phyloP scores from a whole-genome alignment of 352 stramenopile species.

The Pythium biforme region DNA sequence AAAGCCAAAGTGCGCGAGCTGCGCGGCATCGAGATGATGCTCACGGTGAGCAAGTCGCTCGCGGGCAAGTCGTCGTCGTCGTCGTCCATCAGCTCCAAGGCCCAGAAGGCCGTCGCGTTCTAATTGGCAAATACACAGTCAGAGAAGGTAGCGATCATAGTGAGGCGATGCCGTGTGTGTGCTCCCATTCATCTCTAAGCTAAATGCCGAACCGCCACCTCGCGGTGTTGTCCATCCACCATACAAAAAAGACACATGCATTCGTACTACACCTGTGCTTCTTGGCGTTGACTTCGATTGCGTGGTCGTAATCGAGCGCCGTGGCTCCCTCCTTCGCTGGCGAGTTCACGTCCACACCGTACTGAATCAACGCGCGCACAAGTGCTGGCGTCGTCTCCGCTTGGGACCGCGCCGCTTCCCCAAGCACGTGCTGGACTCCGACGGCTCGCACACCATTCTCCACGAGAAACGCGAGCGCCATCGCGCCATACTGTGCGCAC shows the following conservation, averaged over 20 bases:
- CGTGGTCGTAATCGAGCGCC: constrained; percentile 96
- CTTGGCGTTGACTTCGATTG: constrained; percentile 94
- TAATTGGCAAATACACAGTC: no score
- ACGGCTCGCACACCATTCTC: no score
- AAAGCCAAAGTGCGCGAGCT: constrained; percentile 59
- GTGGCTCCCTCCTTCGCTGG: no score
- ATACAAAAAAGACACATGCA: not conserved
- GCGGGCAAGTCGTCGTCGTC: no score
- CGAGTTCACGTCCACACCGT: no score
- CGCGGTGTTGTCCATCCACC: no score
- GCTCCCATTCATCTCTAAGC: not conserved
- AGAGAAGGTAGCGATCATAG: constrained; percentile 53
- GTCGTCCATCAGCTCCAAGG: not conserved
- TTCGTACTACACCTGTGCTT: not conserved
- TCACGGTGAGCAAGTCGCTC: constrained; percentile 57
- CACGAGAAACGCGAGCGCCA: no score
- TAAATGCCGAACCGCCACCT: not conserved
- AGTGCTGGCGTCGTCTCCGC: no score
- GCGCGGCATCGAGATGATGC: constrained; percentile 66
- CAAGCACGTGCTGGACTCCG: no score
- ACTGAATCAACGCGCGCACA: no score
- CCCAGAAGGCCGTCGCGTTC: constrained; percentile 13
- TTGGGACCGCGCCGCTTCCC: no score
- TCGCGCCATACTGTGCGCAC: no score
- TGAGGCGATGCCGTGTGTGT: not conserved